These are phyloP conservation scores for Kwoniella sp. DNA, from an alignment of 768 basidiomycete species.

Conservation along the genomic window DNA sequence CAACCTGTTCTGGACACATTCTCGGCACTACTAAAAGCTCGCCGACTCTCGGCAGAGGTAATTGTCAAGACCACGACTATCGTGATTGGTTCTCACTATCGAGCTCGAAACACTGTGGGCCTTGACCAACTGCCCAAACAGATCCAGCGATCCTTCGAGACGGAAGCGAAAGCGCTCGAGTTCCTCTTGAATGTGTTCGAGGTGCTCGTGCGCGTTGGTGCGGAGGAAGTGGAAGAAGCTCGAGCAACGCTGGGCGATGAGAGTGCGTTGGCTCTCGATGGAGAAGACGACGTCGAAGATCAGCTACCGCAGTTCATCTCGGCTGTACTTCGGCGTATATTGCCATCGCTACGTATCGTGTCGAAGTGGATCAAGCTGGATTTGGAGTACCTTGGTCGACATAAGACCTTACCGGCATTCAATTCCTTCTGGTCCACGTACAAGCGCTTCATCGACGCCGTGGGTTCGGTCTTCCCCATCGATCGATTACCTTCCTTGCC, in stretches of 20 bases:
- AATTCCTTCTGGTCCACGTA: slow-evolving; percentile 71
- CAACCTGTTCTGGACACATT: slow-evolving; percentile 61
- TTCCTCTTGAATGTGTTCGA: slow-evolving; percentile 71
- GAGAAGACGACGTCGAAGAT: slow-evolving; percentile 19
- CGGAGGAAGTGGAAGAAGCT: slow-evolving; percentile 32
- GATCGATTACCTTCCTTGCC: slow-evolving; percentile 63
- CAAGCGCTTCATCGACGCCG: slow-evolving; percentile 65
- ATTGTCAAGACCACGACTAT: slow-evolving; percentile 74
- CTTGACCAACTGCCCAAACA: slow-evolving; percentile 24
- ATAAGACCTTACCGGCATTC: slow-evolving; percentile 34
- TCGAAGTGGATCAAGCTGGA: slow-evolving; percentile 87
- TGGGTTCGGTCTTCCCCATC: slow-evolving; percentile 70
- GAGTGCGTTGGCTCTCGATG: slow-evolving; percentile 30
- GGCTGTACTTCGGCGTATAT: slow-evolving; percentile 77
- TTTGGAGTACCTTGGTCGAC: slow-evolving; percentile 65
- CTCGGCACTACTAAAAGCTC: slow-evolving; percentile 65
- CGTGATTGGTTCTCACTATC: slow-evolving; percentile 80
- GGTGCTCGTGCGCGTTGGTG: slow-evolving; percentile 67
- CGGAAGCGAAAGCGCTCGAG: slow-evolving; percentile 68
- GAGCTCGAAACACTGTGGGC: slow-evolving; percentile 60
- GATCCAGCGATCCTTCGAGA: slow-evolving; percentile 52
- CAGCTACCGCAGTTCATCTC: slow-evolving; percentile 63
- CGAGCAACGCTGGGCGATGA: slow-evolving; percentile 6
- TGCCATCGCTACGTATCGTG: slow-evolving; percentile 82
- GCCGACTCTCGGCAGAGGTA: slow-evolving; percentile 71